Base-by-base conservation (phyloP, 1,284 basidiomycete species). In the Melampsora americana region DNA sequence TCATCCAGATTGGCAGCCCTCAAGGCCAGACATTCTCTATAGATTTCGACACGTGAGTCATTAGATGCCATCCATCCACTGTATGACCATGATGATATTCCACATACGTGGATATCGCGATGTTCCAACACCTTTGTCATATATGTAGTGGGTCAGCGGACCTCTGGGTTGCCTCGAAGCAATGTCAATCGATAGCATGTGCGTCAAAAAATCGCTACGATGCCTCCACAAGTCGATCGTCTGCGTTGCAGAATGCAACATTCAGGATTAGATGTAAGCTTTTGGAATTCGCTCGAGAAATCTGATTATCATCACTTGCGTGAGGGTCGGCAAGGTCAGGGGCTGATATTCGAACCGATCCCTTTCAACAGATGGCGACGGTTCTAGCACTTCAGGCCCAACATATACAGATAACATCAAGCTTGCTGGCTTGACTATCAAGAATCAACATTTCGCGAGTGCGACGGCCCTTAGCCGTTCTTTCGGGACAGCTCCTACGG, bases 31-130 rank as follows among this genome's bases (percentile, higher is more conserved):
- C 64, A 14, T 73, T 73, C 20, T 65, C 61, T 28, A 32, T 73
- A 30, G 71, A 73, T 65, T 73, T 73, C 35, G 71, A 73, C 48
- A 73, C 71, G 71, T 73, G 32, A 7, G 71, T 73, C n/a, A 7
- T 9, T 35, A 9, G 5, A 35, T 35, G 5, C 35, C 35, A 35
- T 5, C 35, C n/a, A n/a, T 18, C 12, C 7, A 26, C 26, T 60
- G 18, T 59, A 9, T 5, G 46, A 60, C 56, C n/a, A n/a, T n/a
- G n/a, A n/a, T n/a, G n/a, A 3, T n/a, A 23, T 9, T 30, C 18
- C 16, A 11, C 60, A 35, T 9, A 46, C 30, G 62, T 28, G 18
- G 20, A 6, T n/a, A 48, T 61, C 60, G 42, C 20, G 42, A 32
- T 61, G 12, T 44, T 28, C 23, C 4, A 44, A 44, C 28, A 39